Evolutionary conservation across 345 rosid genomes (phyloP).

Genomic region (Aethionema arabicum): DNA sequence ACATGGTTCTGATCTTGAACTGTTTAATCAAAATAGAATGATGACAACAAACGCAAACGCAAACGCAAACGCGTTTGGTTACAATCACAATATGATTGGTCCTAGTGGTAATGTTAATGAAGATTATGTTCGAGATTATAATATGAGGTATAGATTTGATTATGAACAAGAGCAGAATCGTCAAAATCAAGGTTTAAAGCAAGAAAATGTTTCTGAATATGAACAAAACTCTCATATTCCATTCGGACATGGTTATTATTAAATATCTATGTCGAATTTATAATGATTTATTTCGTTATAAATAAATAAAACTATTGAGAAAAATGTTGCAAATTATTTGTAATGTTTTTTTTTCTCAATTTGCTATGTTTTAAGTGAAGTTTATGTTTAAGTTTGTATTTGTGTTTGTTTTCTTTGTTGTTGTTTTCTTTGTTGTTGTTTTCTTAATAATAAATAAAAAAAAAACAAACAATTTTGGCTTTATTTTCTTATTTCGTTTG

Average conservation of each 20-base stretch:
- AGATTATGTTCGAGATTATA: neutral
- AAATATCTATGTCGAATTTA: neutral
- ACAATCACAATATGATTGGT: neutral
- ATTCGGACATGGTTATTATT: constrained; percentile 12
- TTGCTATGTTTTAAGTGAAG: too few relatives aligned
- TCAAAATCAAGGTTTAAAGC: constrained; percentile 8
- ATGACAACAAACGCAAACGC: neutral
- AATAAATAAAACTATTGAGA: too few relatives aligned
- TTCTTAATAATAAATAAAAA: too few relatives aligned
- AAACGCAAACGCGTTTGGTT: constrained; percentile 3
- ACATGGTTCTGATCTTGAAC: constrained; percentile 4
- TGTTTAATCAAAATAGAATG: constrained; percentile 22
- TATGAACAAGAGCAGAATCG: neutral
- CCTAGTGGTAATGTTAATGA: neutral
- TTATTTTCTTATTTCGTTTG: too few relatives aligned
- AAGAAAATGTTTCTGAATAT: constrained; percentile 15
- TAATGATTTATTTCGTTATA: too few relatives aligned
- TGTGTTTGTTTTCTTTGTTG: too few relatives aligned
- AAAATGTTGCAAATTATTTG: too few relatives aligned
- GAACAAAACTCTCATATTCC: constrained; percentile 14
- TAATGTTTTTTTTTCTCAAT: too few relatives aligned
- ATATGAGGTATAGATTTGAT: neutral
- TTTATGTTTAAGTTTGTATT: too few relatives aligned
- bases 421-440: too few relatives aligned
- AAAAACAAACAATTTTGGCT: too few relatives aligned